These are phyloP conservation scores for Arctium minus DNA, from an alignment of 129 eudicot species.

Conservation along the genomic window DNA sequence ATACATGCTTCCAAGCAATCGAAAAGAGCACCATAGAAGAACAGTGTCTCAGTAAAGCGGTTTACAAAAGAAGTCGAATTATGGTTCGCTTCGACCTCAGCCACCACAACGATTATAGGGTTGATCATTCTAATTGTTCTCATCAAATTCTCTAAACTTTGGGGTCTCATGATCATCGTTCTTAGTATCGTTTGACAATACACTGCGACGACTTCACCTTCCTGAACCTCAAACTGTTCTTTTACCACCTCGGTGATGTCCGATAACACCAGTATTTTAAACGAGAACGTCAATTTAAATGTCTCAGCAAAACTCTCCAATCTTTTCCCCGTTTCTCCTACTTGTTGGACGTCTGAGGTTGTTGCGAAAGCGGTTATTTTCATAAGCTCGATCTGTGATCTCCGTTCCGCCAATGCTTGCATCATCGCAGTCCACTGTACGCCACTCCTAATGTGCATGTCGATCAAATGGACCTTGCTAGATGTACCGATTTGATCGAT, in stretches of 20 bases:
- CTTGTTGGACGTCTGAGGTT: constrained; percentile 14
- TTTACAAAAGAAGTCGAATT: constrained; percentile 55
- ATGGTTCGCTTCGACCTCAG: constrained; percentile 58
- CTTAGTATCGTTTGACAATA: constrained; percentile 35
- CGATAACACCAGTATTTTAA: constrained; percentile 37
- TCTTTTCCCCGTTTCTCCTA: constrained; percentile 45
- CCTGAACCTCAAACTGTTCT: constrained; percentile 36
- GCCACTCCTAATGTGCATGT: constrained; percentile 58
- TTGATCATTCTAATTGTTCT: constrained; percentile 35
- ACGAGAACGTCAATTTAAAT: constrained; percentile 43
- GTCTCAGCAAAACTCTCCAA: constrained; percentile 42
- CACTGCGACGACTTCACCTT: constrained; percentile 43
- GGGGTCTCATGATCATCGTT: constrained; percentile 45
- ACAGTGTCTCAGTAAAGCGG: constrained; percentile 48
- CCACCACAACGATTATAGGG: constrained; percentile 46
- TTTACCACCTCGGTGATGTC: constrained; percentile 38
- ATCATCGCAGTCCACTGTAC: constrained; percentile 51
- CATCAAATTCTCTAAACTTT: constrained; percentile 38
- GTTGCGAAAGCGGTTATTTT: constrained; percentile 46
- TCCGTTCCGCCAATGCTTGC: constrained; percentile 44
- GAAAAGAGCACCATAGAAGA: constrained; percentile 45
- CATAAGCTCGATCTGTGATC: constrained; percentile 24
- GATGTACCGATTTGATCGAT: constrained; percentile 36
- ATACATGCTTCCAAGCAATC: constrained; percentile 54
- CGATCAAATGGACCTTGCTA: constrained; percentile 53